Conservation (phyloP, 805 yeast genomes). For the Lipomyces mesembrius region DNA sequence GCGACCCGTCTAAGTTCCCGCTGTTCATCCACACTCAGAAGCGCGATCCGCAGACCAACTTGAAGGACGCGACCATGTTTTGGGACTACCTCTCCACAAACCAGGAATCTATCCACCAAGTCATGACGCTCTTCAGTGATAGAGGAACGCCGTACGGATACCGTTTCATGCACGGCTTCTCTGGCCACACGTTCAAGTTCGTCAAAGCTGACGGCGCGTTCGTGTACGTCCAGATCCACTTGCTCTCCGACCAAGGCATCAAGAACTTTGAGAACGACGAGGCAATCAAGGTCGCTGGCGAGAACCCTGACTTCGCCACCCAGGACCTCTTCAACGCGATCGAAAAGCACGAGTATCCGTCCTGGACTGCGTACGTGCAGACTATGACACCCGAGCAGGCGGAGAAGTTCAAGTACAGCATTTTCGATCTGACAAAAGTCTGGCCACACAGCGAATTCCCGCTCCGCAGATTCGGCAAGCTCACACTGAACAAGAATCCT, state of each 20-base stretch:
- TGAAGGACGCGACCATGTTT: slow-evolving; percentile 59
- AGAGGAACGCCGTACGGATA: slow-evolving; percentile 63
- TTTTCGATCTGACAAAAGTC: slow-evolving; percentile 60
- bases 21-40: slow-evolving; percentile 71
- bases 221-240: slow-evolving; percentile 62
- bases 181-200: slow-evolving; percentile 68
- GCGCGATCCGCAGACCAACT: slow-evolving; percentile 66
- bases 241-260: slow-evolving; percentile 57
- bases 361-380: slow-evolving; percentile 60
- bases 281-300: slow-evolving; percentile 53
- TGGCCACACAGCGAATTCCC: slow-evolving; percentile 65
- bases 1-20: slow-evolving; percentile 69
- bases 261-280: slow-evolving; percentile 53
- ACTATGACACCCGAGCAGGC: slow-evolving; percentile 64
- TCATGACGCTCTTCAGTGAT: slow-evolving; percentile 61
- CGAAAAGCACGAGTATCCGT: slow-evolving; percentile 55
- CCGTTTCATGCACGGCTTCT: slow-evolving; percentile 64
- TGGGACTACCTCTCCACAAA: slow-evolving; percentile 65
- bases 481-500: slow-evolving; percentile 60
- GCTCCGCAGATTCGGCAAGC: slow-evolving; percentile 58
- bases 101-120: slow-evolving; percentile 62
- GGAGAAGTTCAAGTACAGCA: slow-evolving; percentile 53
- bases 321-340: slow-evolving; percentile 54
- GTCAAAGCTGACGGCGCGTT: slow-evolving; percentile 56
- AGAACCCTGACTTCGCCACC: slow-evolving; percentile 57